These are phyloP conservation scores for Termitomyces eurrhizus DNA, from an alignment of 768 basidiomycete species.

Conservation along the genomic window DNA sequence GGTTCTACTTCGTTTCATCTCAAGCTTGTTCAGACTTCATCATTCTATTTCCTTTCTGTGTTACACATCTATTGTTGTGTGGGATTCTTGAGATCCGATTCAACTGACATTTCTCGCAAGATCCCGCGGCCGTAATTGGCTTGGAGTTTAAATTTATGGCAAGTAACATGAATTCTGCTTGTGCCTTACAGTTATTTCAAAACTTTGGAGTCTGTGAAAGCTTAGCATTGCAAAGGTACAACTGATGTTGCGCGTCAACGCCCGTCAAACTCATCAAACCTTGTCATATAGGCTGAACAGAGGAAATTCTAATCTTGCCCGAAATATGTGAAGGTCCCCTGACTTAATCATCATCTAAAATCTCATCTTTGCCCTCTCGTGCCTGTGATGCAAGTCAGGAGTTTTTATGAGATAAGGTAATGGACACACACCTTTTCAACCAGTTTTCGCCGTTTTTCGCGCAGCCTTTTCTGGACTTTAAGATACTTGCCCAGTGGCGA, in stretches of 20 bases:
- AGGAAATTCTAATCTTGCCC: not conserved
- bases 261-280: slow-evolving; percentile 4
- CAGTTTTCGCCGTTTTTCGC: slow-evolving; percentile 68
- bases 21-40: not conserved
- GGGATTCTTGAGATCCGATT: slow-evolving; percentile 11
- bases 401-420: slow-evolving; percentile 12
- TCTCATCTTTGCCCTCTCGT: slow-evolving; percentile 65
- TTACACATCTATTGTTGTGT: not conserved
- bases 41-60: not conserved
- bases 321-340: not conserved
- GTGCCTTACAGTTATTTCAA: not conserved
- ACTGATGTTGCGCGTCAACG: not conserved
- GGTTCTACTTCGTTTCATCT: not conserved
- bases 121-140: slow-evolving; percentile 8
- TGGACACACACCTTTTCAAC: slow-evolving; percentile 61
- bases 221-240: not conserved
- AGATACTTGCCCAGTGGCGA: slow-evolving; percentile 82
- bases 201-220: not conserved
- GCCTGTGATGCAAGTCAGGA: slow-evolving; percentile 42
- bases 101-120: slow-evolving; percentile 5
- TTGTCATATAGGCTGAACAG: not conserved
- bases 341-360: slow-evolving; percentile 43
- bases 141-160: not conserved
- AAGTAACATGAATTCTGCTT: not conserved
- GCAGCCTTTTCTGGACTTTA: slow-evolving; percentile 73